phyloP scores from a whole-genome alignment of 73 alveolate genomes.

The Stentor coeruleus region DNA sequence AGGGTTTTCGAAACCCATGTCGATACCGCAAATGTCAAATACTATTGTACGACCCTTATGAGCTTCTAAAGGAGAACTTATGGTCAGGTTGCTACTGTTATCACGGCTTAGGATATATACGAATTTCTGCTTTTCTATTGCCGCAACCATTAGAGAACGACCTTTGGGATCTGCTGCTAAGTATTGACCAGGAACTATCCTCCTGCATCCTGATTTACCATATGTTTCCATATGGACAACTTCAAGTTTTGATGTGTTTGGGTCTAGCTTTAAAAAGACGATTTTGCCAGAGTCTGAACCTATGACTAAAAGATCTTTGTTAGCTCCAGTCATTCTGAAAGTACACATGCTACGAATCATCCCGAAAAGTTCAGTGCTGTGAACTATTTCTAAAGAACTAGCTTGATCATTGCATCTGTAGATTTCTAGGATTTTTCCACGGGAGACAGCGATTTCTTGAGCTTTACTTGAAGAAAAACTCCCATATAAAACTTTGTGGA shows the following conservation, averaged over 20 bases:
- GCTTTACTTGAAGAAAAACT: slow-evolving; percentile 95
- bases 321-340: slow-evolving; percentile 88
- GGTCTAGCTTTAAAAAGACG: slow-evolving; percentile 42
- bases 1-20: slow-evolving; percentile 99
- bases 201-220: slow-evolving; percentile 99
- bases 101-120: slow-evolving; percentile 98
- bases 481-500: slow-evolving; percentile 96
- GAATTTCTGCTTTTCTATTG: slow-evolving; percentile 98
- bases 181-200: slow-evolving; percentile 99
- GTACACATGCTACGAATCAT: slow-evolving; percentile 82
- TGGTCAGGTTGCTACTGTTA: slow-evolving; percentile 83
- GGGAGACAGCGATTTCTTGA: slow-evolving; percentile 85
- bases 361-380: slow-evolving; percentile 84
- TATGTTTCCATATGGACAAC: slow-evolving; percentile 96
- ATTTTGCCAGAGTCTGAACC: slow-evolving; percentile 94
- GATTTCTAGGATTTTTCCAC: slow-evolving; percentile 43
- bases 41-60: slow-evolving; percentile 96
- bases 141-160: slow-evolving; percentile 98
- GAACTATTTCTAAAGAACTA: slow-evolving; percentile 56
- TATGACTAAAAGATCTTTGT: slow-evolving; percentile 68
- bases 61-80: slow-evolving; percentile 98
- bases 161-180: slow-evolving; percentile 99
- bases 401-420: slow-evolving; percentile 42
- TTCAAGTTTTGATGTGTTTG: slow-evolving; percentile 60
- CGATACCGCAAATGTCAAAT: slow-evolving; percentile 97